phyloP scores from a whole-genome alignment of 78 protist genomes.

The Planoprotostelium fungivorum region DNA sequence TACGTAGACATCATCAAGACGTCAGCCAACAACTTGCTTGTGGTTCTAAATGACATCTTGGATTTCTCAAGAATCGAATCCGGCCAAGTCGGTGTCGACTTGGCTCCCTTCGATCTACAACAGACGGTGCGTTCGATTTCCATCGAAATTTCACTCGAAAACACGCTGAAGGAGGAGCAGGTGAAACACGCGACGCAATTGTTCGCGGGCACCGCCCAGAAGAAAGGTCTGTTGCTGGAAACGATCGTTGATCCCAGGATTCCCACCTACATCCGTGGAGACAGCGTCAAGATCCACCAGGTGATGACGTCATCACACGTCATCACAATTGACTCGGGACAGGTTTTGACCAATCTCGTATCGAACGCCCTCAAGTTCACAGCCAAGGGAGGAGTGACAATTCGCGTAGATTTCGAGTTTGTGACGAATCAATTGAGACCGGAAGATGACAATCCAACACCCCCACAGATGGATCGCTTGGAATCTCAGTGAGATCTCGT shows the following conservation, averaged over 20 bases:
- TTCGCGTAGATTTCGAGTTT: slow-evolving; percentile 27
- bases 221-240: slow-evolving; percentile 22
- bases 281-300: slow-evolving; percentile 6
- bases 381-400: slow-evolving; percentile 25
- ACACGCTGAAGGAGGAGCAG: slow-evolving; percentile 9
- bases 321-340: slow-evolving; percentile 1
- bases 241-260: slow-evolving; percentile 39
- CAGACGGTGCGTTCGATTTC: slow-evolving; percentile 14
- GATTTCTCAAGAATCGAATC: slow-evolving; percentile 36
- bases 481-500: neutral
- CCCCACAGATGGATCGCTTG: neutral
- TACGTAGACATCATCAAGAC: slow-evolving; percentile 36
- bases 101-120: slow-evolving; percentile 22
- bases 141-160: no score
- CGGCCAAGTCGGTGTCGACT: slow-evolving; percentile 38
- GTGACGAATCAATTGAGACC: slow-evolving; percentile 23
- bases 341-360: slow-evolving; percentile 37
- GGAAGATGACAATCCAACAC: neutral
- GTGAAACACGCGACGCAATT: slow-evolving; percentile 13
- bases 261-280: slow-evolving; percentile 41
- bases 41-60: slow-evolving; percentile 41
- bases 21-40: slow-evolving; percentile 25
- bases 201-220: slow-evolving; percentile 3
- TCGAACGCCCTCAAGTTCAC: slow-evolving; percentile 62
- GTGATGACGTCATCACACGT: neutral